These are phyloP conservation scores for Plenodomus lindquistii DNA, from an alignment of 2,329 filamentous ascomycete genomes.

Conservation along the genomic window DNA sequence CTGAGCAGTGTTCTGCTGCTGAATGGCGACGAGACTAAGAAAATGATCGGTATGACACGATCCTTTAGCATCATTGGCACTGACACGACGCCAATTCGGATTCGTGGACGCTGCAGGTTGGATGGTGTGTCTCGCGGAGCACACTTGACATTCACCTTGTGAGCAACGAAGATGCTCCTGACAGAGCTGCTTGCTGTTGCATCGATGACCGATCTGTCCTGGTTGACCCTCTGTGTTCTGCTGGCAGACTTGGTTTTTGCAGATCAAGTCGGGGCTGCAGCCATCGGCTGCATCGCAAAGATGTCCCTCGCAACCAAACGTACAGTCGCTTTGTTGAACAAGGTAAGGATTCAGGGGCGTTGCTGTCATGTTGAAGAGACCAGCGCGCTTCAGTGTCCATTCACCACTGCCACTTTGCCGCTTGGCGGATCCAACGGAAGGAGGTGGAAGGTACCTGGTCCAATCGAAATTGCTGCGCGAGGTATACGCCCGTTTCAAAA, in stretches of 20 bases:
- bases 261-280: conserved; percentile 31
- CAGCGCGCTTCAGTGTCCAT: conserved; percentile 2
- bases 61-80: conserved; percentile 15
- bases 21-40: conserved; percentile 12
- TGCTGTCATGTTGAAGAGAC: conserved; percentile 22
- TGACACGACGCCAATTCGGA: background rate
- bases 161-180: conserved; percentile 31
- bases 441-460: conserved; percentile 29
- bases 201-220: conserved; percentile 27
- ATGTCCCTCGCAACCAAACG: conserved; percentile 37
- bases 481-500: conserved; percentile 25
- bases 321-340: conserved; percentile 30
- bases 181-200: conserved; percentile 35
- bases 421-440: conserved; percentile 4
- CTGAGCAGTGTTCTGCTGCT: background rate
- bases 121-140: conserved; percentile 18
- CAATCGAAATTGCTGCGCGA: conserved; percentile 39
- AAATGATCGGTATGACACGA: conserved; percentile 24
- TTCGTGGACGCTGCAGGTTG: conserved; percentile 10
- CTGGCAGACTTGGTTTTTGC: conserved; percentile 40
- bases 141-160: conserved; percentile 23
- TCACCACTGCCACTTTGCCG: background rate
- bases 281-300: conserved; percentile 35
- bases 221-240: conserved; percentile 23
- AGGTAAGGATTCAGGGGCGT: conserved; percentile 36